Percentiles rank a stretch among this genome's conserved stretches.
Evolutionary conservation across 495 filamentous ascomycete species (phyloP).

Genomic region (Penicillium simplicissimum): DNA sequence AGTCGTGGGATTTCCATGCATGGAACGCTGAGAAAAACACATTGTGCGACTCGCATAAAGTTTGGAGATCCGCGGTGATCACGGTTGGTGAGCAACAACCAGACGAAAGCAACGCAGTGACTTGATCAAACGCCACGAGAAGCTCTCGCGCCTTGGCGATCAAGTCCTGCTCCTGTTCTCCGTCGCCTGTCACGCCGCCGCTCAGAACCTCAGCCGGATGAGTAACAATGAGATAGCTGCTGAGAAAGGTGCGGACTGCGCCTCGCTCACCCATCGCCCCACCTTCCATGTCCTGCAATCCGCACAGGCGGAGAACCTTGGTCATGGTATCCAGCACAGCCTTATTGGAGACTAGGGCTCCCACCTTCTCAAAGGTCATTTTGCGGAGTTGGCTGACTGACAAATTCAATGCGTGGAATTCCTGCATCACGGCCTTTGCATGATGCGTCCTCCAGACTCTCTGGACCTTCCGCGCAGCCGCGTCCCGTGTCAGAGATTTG

Average conservation of each 20-base stretch:
- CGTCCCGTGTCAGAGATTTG: slow-evolving; percentile 57
- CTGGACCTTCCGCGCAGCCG: slow-evolving; percentile 74
- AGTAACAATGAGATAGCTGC: slow-evolving; percentile 87
- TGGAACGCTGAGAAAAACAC: slow-evolving; percentile 90
- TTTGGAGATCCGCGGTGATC: slow-evolving; percentile 47
- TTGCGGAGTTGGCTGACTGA: slow-evolving; percentile 72
- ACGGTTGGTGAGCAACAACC: slow-evolving; percentile 45
- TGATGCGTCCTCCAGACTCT: slow-evolving; percentile 68
- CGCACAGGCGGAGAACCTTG: slow-evolving; percentile 73
- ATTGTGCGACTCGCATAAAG: slow-evolving; percentile 62
- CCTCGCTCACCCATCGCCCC: slow-evolving; percentile 73
- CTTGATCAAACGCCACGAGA: slow-evolving; percentile 78
- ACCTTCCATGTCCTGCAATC: slow-evolving; percentile 67
- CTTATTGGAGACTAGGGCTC: slow-evolving; percentile 72
- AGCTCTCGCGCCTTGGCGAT: slow-evolving; percentile 86
- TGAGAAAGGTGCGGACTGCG: slow-evolving; percentile 85
- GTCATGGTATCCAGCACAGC: slow-evolving; percentile 69
- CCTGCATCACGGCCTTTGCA: slow-evolving; percentile 59
- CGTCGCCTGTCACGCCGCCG: slow-evolving; percentile 83
- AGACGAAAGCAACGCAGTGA: slow-evolving; percentile 60
- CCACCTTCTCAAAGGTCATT: slow-evolving; percentile 81
- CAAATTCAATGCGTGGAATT: slow-evolving; percentile 69
- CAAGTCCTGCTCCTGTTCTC: slow-evolving; percentile 84
- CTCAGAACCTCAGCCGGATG: slow-evolving; percentile 90
- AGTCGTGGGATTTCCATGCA: slow-evolving; percentile 93